phyloP scores from a whole-genome alignment of 2,329 filamentous ascomycete species.

The Colletotrichum chlorophyti region DNA sequence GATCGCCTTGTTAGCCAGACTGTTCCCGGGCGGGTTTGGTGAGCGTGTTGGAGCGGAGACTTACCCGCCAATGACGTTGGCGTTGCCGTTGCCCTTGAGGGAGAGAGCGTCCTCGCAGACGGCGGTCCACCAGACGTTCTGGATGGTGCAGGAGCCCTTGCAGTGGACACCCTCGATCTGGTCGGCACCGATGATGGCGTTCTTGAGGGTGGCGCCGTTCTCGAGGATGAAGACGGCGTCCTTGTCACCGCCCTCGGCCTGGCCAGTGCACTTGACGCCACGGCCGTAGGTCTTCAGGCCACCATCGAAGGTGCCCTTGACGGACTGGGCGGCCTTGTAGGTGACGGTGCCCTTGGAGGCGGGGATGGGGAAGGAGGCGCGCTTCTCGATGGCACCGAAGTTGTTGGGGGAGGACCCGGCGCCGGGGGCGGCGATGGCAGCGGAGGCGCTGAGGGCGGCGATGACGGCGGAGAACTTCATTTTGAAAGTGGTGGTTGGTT shows the following conservation, averaged over 20 bases:
- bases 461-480: slow-evolving; percentile 35
- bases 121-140: slow-evolving; percentile 57
- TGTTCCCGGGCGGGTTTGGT: background rate
- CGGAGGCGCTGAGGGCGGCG: slow-evolving; percentile 30
- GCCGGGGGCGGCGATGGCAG: slow-evolving; percentile 31
- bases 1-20: background rate
- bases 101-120: slow-evolving; percentile 45
- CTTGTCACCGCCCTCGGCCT: slow-evolving; percentile 50
- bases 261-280: slow-evolving; percentile 46
- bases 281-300: slow-evolving; percentile 44
- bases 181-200: slow-evolving; percentile 53
- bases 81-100: slow-evolving; percentile 29
- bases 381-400: slow-evolving; percentile 29
- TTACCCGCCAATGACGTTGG: slow-evolving; percentile 23
- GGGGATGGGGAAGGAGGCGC: slow-evolving; percentile 36
- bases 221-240: slow-evolving; percentile 51
- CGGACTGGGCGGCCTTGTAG: slow-evolving; percentile 29
- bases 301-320: slow-evolving; percentile 37
- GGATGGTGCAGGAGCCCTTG: slow-evolving; percentile 47
- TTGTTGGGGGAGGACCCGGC: slow-evolving; percentile 20
- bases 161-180: slow-evolving; percentile 56
- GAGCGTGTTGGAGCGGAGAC: background rate
- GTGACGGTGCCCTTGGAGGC: slow-evolving; percentile 36
- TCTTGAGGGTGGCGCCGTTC: slow-evolving; percentile 49
- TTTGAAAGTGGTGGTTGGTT: slow-evolving; percentile 27